Conservation (phyloP, 192 early-diverging fungal genomes). For the Helicostylum pulchrum region DNA sequence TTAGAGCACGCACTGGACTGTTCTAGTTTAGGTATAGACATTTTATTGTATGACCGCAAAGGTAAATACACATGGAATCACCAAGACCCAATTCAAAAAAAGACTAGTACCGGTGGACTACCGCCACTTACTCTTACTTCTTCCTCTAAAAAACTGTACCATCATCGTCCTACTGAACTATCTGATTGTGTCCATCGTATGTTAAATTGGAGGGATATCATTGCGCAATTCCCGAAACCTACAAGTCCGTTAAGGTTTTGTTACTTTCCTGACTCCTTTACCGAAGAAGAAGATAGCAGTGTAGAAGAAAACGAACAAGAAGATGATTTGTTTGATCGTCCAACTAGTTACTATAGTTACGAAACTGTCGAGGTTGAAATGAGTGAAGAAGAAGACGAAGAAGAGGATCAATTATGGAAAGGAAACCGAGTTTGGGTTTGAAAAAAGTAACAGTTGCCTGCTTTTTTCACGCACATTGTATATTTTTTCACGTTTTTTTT, state of each 20-base stretch:
- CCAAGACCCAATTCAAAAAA: neutral
- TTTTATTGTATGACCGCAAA: conserved; percentile 55
- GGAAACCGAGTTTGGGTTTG: neutral
- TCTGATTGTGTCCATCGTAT: conserved; percentile 49
- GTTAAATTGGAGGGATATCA: conserved; percentile 51
- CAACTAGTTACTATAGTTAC: conserved; percentile 10
- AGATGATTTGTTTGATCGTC: conserved; percentile 1
- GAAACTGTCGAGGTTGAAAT: conserved; percentile 32
- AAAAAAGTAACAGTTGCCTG: neutral
- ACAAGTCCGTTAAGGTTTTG: conserved; percentile 41
- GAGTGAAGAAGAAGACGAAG: conserved; percentile 23
- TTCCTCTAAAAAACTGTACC: neutral
- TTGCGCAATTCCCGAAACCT: conserved; percentile 44
- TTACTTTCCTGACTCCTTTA: conserved; percentile 17
- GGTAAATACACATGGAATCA: conserved; percentile 52
- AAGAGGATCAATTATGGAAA: neutral
- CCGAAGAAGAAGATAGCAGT: conserved; percentile 13
- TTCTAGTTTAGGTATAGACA: conserved; percentile 45
- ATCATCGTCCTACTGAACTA: neutral
- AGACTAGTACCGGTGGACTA: neutral
- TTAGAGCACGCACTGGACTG: conserved; percentile 52
- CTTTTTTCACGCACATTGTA: no score
- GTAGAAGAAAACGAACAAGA: conserved; percentile 22
- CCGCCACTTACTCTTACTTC: neutral
- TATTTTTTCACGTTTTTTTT: conserved; percentile 3